Conservation (phyloP, 2,329 filamentous ascomycete species). For the Cladosporium phlei region DNA sequence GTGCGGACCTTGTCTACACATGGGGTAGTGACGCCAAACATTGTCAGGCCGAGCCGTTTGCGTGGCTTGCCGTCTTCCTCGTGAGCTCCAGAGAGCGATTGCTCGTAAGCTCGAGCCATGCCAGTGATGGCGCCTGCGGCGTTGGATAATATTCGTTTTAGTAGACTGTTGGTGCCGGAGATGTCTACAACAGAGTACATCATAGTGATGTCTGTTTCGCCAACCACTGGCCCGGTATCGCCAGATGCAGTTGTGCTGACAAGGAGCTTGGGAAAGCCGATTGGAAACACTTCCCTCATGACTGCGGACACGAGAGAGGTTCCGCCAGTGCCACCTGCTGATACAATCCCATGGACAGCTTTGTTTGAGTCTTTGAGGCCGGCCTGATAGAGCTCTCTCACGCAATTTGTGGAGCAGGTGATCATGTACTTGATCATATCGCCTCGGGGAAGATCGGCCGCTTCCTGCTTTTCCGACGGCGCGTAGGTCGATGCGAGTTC, state of each 20-base stretch:
- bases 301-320: constrained; percentile 57
- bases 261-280: constrained; percentile 66
- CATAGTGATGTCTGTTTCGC: constrained; percentile 63
- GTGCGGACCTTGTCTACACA: constrained; percentile 54
- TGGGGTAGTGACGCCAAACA: constrained; percentile 71
- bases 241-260: constrained; percentile 66
- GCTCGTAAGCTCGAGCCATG: constrained; percentile 49
- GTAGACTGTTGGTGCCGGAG: constrained; percentile 58
- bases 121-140: constrained; percentile 58
- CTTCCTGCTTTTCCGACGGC: constrained; percentile 22
- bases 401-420: constrained; percentile 45
- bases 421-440: constrained; percentile 57
- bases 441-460: constrained; percentile 44
- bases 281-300: constrained; percentile 57
- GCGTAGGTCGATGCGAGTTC: constrained; percentile 38
- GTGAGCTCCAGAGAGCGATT: constrained; percentile 6
- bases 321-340: constrained; percentile 57
- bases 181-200: constrained; percentile 70
- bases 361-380: constrained; percentile 18
- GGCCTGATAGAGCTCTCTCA: constrained; percentile 20
- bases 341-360: constrained; percentile 47
- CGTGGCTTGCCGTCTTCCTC: constrained; percentile 24
- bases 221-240: constrained; percentile 60
- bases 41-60: constrained; percentile 59
- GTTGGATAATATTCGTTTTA: constrained; percentile 56